These are phyloP conservation scores for Phoenix dactylifera DNA, from an alignment of 176 grass and related monocot genomes.

Conservation along the genomic window DNA sequence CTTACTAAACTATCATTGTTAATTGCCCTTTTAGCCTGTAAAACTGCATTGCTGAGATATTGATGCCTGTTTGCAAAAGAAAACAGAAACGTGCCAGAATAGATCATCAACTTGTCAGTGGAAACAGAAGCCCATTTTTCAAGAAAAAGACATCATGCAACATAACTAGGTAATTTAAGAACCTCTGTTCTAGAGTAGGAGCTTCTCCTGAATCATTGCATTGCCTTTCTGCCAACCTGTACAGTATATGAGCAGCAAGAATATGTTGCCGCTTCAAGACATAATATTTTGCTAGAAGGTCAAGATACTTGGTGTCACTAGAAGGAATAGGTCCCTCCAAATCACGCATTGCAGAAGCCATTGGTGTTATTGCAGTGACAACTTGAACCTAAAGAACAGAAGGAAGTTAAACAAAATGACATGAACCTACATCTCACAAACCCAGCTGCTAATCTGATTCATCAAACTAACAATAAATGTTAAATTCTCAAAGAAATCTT, in stretches of 20 bases:
- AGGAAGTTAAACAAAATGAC: not conserved
- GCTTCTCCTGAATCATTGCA: constrained; percentile 56
- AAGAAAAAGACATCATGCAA: not conserved
- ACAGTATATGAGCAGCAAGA: constrained; percentile 69
- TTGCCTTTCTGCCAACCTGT: constrained; percentile 78
- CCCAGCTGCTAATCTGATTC: no score
- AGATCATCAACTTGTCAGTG: not conserved
- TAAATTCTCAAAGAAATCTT: no score
- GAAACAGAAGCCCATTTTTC: no score
- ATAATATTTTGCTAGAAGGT: constrained; percentile 79
- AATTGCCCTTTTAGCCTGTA: constrained; percentile 80
- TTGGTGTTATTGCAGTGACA: constrained; percentile 27
- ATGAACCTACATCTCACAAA: not conserved
- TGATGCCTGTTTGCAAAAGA: constrained; percentile 49
- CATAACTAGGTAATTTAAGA: constrained; percentile 19
- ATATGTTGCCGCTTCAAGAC: constrained; percentile 80
- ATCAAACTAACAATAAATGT: no score
- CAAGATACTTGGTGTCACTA: constrained; percentile 64
- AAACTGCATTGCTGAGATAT: constrained; percentile 79
- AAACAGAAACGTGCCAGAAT: constrained; percentile 14
- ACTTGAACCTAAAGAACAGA: constrained; percentile 26
- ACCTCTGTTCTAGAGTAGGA: constrained; percentile 80
- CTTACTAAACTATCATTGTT: constrained; percentile 20
- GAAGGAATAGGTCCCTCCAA: constrained; percentile 36
- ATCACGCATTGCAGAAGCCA: constrained; percentile 29